phyloP scores from a whole-genome alignment of 176 grass and related monocot species.

The Triticum timopheevii region DNA sequence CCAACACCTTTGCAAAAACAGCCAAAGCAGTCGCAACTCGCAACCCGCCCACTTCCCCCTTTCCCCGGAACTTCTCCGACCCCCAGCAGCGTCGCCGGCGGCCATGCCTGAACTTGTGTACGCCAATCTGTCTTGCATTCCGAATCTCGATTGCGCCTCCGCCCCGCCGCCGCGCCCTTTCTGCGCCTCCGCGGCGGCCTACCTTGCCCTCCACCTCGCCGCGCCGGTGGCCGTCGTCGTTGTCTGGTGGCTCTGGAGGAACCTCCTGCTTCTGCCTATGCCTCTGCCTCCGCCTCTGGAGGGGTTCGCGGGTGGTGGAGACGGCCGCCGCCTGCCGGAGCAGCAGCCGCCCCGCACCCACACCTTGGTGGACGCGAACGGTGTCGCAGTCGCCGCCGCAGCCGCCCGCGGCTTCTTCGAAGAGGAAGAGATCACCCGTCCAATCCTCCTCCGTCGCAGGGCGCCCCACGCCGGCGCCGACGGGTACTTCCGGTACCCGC shows the following conservation, averaged over 20 bases:
- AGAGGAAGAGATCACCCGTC: neutral
- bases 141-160: no score
- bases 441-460: neutral
- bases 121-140: no score
- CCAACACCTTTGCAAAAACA: no score
- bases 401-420: neutral
- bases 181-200: no score
- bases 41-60: no score
- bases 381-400: neutral
- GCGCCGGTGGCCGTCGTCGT: neutral
- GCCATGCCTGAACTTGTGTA: no score
- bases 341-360: neutral
- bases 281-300: neutral
- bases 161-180: no score
- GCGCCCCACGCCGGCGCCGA: neutral
- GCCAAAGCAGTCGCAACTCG: no score
- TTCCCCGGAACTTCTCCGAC: no score
- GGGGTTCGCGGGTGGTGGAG: neutral
- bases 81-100: no score
- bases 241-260: neutral
- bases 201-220: neutral
- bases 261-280: neutral
- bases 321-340: neutral
- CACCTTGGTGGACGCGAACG: neutral
- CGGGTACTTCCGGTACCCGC: neutral